Base-by-base conservation (phyloP, 2,329 filamentous ascomycete genomes). In the Pleomassaria siparia region DNA sequence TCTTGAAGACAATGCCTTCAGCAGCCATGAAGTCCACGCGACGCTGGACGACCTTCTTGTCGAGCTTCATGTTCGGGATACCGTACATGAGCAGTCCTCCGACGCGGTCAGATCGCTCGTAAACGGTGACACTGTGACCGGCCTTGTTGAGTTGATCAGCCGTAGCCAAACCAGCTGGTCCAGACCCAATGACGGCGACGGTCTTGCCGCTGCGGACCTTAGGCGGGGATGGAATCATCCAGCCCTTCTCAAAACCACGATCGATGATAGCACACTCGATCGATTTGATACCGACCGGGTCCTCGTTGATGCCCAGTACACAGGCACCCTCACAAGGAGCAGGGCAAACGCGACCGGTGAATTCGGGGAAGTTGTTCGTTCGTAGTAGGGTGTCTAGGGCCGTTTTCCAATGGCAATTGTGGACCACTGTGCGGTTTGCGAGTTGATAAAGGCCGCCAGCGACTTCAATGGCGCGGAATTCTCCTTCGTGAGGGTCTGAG, bases 61-160 rank as follows among this genome's bases (percentile, higher is more conserved):
- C 92, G 33, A 97, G 87, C 80, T 97, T 97, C 92, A 97, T 97
- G 80, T 97, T 97, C 58, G 92, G 92, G 59, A 97, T 97, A 59
- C 92, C 92, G 69, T 97, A 96, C 92, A 96, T 96, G 64, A 97
- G 83, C 46, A 97, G 80, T 72, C 92, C 92, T 74, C 92, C 92
- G 48, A 87, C 78, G 56, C 92, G 89, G 69, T 97, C 92, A 50
- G 91, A 84, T 56, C 92, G 89, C 80, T 97, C 92, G 66, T 94
- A 96, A 15, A 97, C 84, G 11, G 90, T 96, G 45, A 96, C 90
- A 4, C 70, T 76, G 75, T 97, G 92, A 22, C 92, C 92, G 61
- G 88, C 89, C 63, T 87, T 88, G 82, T 97, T 97, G 58, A 97
- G 84, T 74, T 96, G 92, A 68, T 97, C 92, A 54, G 92, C 91